Evolutionary conservation across 495 filamentous ascomycete species (phyloP).

Genomic region (Talaromyces proteolyticus): DNA sequence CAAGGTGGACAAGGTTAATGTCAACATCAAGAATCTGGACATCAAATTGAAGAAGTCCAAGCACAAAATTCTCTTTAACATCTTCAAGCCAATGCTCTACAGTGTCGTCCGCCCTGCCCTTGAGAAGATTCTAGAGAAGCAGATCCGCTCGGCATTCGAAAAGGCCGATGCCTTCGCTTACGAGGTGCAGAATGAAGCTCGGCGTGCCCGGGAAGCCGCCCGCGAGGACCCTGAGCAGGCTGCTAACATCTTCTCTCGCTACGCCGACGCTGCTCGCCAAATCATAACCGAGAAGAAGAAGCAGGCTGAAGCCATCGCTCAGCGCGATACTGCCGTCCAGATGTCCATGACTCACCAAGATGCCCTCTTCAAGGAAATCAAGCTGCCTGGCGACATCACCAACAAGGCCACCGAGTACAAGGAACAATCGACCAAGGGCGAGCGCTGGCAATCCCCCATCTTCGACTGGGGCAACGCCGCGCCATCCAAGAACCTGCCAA

Average conservation of each 20-base stretch:
- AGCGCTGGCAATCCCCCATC: conserved; percentile 91
- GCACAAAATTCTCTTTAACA: conserved; percentile 82
- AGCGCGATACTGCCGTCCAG: conserved; percentile 61
- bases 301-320: conserved; percentile 51
- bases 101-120: conserved; percentile 77
- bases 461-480: conserved; percentile 82
- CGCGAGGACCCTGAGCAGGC: conserved; percentile 67
- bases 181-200: conserved; percentile 75
- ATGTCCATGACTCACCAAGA: conserved; percentile 84
- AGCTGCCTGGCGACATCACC: conserved; percentile 84
- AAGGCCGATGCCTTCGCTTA: conserved; percentile 65
- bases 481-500: conserved; percentile 65
- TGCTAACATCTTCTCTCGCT: conserved; percentile 83
- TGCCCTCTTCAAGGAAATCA: conserved; percentile 82
- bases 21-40: conserved; percentile 76
- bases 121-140: conserved; percentile 81
- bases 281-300: conserved; percentile 67
- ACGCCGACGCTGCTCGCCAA: conserved; percentile 69
- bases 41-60: conserved; percentile 92
- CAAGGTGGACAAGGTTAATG: conserved; percentile 85
- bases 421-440: conserved; percentile 78
- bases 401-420: conserved; percentile 94
- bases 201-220: conserved; percentile 61
- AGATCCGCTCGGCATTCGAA: conserved; percentile 59
- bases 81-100: conserved; percentile 86